Evolutionary conservation across 768 basidiomycete genomes (phyloP), one percentile per base, ranked within the genome.

Genomic region (Mycena galopus): DNA sequence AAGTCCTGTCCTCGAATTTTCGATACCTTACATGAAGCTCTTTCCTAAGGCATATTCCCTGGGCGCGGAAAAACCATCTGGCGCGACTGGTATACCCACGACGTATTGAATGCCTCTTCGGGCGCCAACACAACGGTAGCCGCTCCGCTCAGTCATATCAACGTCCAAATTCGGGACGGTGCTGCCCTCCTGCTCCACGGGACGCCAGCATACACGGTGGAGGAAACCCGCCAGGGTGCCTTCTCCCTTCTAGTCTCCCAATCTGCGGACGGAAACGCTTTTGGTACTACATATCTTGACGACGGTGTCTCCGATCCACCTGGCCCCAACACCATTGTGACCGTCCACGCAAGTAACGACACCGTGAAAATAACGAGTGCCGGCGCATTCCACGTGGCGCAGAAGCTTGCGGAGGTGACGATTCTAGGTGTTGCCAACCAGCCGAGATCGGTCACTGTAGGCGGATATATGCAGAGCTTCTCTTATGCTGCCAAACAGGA

Each of bases 71-170:
- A 47, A 47, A 47, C 19, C 75, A 87, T 86, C 71, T 94, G 92
- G 92, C 87, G 92, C 44, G 92, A 93, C 78, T 93, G 91, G 91
- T 93, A 90, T 80, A 92, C 90, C 0, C 91, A 92, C 73, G 86
- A 87, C 16, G 84, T 82, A 44, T 85, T 91, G 27, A 80, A 90
- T 25, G 80, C 84, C 19, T 78, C 81, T 1, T 47, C 81, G 2
- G 86, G 86, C 37, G 78, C 76, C 25, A 83, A 84, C 66, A 87
- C 86, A 0, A 89, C 88, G 9, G 83, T 94, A 58, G 76, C 82
- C 17, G 92, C 92, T 4, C 93, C 93, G 5, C 88, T 95, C 2
- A 86, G 90, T 21, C 90, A 93, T 76, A 94, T 95, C 81, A 91
- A 91, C 67, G 90, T 94, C 27, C 93, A 94, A 78, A 80, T 95